Conservation (phyloP, 1,284 basidiomycete genomes). For the Naganishia albida region DNA sequence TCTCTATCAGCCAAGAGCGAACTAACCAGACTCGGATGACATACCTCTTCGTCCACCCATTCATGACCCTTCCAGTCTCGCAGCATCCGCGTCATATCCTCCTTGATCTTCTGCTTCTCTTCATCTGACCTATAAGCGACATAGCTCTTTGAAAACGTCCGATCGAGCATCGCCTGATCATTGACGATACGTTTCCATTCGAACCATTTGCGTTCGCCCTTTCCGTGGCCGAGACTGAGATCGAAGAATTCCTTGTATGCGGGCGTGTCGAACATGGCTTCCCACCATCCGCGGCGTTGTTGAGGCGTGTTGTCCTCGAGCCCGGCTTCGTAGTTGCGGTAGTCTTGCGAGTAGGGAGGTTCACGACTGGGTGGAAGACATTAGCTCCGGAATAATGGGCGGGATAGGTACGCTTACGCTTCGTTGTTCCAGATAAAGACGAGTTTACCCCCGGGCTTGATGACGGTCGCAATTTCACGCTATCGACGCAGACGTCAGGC, state of each 20-base stretch:
- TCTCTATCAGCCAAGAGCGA: background rate
- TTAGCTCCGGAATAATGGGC: background rate
- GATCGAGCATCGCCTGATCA: conserved; percentile 37
- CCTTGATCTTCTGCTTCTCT: conserved; percentile 40
- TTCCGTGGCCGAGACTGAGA: conserved; percentile 8
- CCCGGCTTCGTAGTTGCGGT: conserved; percentile 43
- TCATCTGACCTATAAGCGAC: conserved; percentile 41
- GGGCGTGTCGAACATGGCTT: conserved; percentile 28
- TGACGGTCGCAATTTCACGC: conserved; percentile 49
- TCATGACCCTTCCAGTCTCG: conserved; percentile 38
- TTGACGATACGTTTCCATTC: conserved; percentile 30
- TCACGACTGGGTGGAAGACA: conserved; percentile 19
- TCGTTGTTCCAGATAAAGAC: conserved; percentile 54
- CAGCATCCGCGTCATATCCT: conserved; percentile 40
- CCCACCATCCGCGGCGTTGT: conserved; percentile 41
- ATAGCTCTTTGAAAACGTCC: conserved; percentile 50
- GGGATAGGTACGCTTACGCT: conserved; percentile 10
- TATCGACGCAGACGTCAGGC: conserved; percentile 38
- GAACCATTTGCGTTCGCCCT: conserved; percentile 25
- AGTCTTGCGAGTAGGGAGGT: conserved; percentile 35
- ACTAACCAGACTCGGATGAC: background rate
- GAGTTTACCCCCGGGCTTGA: conserved; percentile 48
- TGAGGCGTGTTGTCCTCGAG: conserved; percentile 48
- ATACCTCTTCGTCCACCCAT: conserved; percentile 36
- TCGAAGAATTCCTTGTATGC: conserved; percentile 28